These are phyloP conservation scores for Metarhizium brunneum DNA, from an alignment of 2,329 filamentous ascomycete genomes.

Conservation along the genomic window DNA sequence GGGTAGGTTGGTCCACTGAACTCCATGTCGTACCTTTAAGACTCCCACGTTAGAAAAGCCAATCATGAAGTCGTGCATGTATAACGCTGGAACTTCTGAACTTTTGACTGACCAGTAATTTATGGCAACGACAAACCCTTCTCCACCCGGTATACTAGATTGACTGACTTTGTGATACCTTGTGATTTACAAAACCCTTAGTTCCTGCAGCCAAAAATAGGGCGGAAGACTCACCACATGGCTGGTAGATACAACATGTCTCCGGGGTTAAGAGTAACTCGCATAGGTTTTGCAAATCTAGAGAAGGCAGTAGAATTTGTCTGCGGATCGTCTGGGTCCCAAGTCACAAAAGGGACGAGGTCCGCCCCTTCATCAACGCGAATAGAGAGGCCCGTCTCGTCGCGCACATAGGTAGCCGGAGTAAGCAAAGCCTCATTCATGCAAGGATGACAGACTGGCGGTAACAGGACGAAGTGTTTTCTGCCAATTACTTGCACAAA, in stretches of 20 bases:
- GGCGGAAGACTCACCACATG: constrained; percentile 51
- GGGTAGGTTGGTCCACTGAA: constrained; percentile 63
- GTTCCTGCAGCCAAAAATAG: background rate
- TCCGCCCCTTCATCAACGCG: constrained; percentile 23
- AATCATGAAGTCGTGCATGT: background rate
- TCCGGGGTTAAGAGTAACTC: constrained; percentile 60
- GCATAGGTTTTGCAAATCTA: constrained; percentile 46
- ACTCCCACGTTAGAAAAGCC: constrained; percentile 1
- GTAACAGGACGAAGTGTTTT: constrained; percentile 68
- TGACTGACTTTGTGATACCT: constrained; percentile 77
- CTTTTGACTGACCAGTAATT: constrained; percentile 61
- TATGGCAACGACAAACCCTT: constrained; percentile 67
- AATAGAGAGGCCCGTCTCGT: constrained; percentile 18
- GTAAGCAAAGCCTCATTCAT: constrained; percentile 53
- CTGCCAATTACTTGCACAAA: constrained; percentile 66
- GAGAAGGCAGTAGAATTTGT: constrained; percentile 48
- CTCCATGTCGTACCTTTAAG: constrained; percentile 66
- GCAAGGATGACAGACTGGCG: constrained; percentile 60
- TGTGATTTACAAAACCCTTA: background rate
- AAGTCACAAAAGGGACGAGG: constrained; percentile 57
- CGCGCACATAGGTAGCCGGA: constrained; percentile 48
- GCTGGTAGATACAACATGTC: constrained; percentile 78
- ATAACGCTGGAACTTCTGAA: background rate
- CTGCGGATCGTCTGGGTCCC: constrained; percentile 59
- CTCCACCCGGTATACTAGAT: constrained; percentile 54